Conservation (phyloP, 176 grass and related monocot genomes). For the Bolboschoenus planiculmis region DNA sequence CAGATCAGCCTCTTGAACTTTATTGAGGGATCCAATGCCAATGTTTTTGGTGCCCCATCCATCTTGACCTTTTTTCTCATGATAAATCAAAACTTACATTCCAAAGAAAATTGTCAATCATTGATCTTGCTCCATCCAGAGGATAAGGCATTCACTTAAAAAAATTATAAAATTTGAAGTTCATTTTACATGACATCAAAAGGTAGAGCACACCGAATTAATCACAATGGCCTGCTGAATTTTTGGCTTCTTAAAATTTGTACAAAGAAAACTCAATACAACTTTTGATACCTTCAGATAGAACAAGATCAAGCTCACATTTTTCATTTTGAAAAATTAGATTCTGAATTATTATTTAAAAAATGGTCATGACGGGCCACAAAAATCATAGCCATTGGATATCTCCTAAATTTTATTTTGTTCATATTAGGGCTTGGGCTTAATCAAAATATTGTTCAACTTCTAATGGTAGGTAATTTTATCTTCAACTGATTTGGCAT, state of each 20-base stretch:
- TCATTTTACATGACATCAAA: too few relatives aligned
- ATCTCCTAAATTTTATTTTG: not conserved
- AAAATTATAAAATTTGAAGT: too few relatives aligned
- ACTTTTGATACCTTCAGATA: not conserved
- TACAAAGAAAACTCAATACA: not conserved
- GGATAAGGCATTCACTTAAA: too few relatives aligned
- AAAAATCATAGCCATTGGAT: not conserved
- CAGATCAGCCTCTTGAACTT: not conserved
- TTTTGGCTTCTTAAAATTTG: not conserved
- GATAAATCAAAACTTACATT: not conserved
- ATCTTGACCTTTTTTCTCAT: not conserved
- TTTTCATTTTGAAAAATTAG: not conserved
- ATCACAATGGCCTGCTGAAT: too few relatives aligned
- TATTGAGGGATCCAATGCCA: not conserved
- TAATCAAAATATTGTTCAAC: not conserved
- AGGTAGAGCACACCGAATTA: too few relatives aligned
- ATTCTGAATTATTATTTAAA: not conserved
- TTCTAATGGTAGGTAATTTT: not conserved
- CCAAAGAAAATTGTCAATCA: too few relatives aligned
- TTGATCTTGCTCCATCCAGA: too few relatives aligned
- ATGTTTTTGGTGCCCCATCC: not conserved
- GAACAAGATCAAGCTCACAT: not conserved
- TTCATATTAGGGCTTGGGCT: not conserved
- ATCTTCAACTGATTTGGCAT: conserved; percentile 7
- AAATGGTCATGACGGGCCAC: not conserved